These are phyloP conservation scores for Exutisphaerella laricina DNA, from an alignment of 2,329 filamentous ascomycete genomes.

Conservation along the genomic window DNA sequence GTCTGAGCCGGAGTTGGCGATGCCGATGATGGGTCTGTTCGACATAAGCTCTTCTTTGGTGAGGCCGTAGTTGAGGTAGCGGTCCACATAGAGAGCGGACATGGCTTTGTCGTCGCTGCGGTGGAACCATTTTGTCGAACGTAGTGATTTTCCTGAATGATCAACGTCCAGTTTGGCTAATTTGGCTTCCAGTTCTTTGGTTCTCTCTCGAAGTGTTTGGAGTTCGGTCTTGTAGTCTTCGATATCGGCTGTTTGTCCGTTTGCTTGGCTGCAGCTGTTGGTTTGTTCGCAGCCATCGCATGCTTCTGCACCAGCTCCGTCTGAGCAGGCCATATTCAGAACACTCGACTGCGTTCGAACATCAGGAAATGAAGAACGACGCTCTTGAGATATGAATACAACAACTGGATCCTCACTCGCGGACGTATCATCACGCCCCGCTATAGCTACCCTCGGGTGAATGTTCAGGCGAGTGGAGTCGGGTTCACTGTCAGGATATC, in stretches of 20 bases:
- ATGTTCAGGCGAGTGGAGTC: not conserved
- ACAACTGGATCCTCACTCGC: not conserved
- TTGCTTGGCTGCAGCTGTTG: slow-evolving; percentile 7
- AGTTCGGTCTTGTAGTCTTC: slow-evolving; percentile 31
- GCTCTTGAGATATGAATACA: not conserved
- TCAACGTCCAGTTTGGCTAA: slow-evolving; percentile 17
- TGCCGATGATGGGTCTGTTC: slow-evolving; percentile 29
- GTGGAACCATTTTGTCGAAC: slow-evolving; percentile 29
- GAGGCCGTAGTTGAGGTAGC: slow-evolving; percentile 30
- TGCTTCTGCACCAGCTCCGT: slow-evolving; percentile 6
- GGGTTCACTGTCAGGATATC: not conserved
- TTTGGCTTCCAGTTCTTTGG: slow-evolving; percentile 27
- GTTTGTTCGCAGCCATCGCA: slow-evolving; percentile 19
- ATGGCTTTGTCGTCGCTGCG: slow-evolving; percentile 28
- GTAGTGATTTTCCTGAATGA: slow-evolving; percentile 10
- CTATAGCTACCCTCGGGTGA: not conserved
- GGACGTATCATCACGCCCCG: not conserved
- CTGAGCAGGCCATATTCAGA: slow-evolving; percentile 7
- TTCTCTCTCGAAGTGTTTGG: slow-evolving; percentile 25
- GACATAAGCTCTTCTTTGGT: slow-evolving; percentile 28
- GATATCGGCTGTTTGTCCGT: slow-evolving; percentile 22
- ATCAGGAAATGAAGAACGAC: not conserved
- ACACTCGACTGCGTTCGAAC: too few species aligned
- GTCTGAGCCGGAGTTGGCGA: slow-evolving; percentile 30
- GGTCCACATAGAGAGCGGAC: slow-evolving; percentile 29